Conservation (phyloP, 257 asterid genomes). For the Schizonepeta tenuifolia region DNA sequence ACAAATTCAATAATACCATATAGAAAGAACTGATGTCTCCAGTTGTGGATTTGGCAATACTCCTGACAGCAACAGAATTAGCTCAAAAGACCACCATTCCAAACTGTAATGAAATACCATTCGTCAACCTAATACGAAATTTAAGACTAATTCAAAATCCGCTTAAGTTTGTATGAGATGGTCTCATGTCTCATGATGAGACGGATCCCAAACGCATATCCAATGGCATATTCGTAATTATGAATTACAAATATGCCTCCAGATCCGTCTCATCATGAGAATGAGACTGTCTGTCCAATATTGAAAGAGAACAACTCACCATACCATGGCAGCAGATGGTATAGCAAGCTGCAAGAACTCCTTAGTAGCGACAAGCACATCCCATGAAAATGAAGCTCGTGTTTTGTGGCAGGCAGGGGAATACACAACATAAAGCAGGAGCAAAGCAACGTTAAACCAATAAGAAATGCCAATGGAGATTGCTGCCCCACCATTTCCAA, state of each 20-base stretch:
- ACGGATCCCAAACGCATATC: no score
- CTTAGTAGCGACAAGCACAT: constrained; percentile 44
- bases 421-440: constrained; percentile 53
- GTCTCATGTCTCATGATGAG: no score
- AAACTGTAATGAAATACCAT: constrained; percentile 42
- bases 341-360: constrained; percentile 72
- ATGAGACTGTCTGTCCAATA: no score
- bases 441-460: constrained; percentile 67
- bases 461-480: constrained; percentile 68
- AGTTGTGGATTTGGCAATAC: constrained; percentile 73
- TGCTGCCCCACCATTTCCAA: constrained; percentile 79
- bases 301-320: constrained; percentile 47
- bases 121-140: neutral
- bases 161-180: no score
- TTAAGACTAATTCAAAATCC: neutral
- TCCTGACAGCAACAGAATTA: constrained; percentile 72
- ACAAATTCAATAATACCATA: constrained; percentile 48
- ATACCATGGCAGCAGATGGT: constrained; percentile 86
- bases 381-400: constrained; percentile 41
- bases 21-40: constrained; percentile 76
- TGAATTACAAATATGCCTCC: no score
- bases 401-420: constrained; percentile 61
- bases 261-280: no score
- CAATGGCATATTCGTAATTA: no score
- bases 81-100: constrained; percentile 90